Conservation (phyloP, 1,284 basidiomycete genomes). For the Malassezia furfur region DNA sequence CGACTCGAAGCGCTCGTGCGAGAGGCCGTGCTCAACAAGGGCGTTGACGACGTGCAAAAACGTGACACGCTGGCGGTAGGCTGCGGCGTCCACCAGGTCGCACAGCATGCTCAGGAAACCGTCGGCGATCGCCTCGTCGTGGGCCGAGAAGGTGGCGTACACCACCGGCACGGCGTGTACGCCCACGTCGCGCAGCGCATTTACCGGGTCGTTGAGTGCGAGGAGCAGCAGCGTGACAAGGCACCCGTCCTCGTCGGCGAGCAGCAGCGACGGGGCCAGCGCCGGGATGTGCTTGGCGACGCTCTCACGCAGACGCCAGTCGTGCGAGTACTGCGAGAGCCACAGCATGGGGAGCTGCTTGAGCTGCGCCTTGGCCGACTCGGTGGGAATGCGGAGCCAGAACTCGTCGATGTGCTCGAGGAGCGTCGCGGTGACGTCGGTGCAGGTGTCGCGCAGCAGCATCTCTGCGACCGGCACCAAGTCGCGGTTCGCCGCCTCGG, state of each 20-base stretch:
- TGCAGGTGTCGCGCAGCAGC: constrained; percentile 57
- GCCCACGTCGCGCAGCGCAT: constrained; percentile 71
- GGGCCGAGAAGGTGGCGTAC: constrained; percentile 31
- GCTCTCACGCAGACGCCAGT: constrained; percentile 75
- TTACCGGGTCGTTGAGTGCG: constrained; percentile 68
- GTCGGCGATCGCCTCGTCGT: constrained; percentile 31
- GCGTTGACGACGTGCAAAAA: constrained; percentile 33
- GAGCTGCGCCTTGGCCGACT: constrained; percentile 56
- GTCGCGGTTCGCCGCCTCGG: constrained; percentile 61
- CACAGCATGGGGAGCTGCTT: constrained; percentile 57
- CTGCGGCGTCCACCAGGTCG: constrained; percentile 29
- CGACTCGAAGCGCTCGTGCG: constrained; percentile 52
- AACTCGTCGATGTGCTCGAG: constrained; percentile 50
- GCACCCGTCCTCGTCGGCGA: constrained; percentile 45
- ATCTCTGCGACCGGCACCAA: constrained; percentile 57
- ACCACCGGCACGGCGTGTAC: constrained; percentile 48
- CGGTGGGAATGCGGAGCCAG: constrained; percentile 55
- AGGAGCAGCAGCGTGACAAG: constrained; percentile 55
- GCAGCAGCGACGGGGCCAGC: constrained; percentile 50
- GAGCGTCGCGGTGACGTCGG: constrained; percentile 56
- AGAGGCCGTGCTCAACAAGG: constrained; percentile 25
- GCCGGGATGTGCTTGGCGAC: constrained; percentile 57
- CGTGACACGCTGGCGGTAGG: constrained; percentile 42
- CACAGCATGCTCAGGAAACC: constrained; percentile 43
- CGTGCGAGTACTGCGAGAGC: constrained; percentile 57